A percentile compares a stretch with the other conserved stretches of the same genome.
phyloP scores from a whole-genome alignment of 768 basidiomycete species.

The Tremella fuciformis region DNA sequence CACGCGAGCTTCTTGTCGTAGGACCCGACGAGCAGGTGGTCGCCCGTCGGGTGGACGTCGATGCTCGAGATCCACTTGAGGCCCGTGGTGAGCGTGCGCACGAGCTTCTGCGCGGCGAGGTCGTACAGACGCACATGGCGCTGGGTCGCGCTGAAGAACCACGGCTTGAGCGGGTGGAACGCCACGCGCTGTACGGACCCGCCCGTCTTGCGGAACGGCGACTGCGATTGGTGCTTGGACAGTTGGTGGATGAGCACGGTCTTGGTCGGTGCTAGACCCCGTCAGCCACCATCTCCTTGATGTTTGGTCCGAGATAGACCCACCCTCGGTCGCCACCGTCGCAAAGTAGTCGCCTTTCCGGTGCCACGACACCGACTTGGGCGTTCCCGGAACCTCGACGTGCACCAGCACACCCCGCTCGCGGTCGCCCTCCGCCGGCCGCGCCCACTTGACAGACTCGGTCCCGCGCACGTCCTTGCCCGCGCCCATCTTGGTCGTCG shows the following conservation, averaged over 20 bases:
- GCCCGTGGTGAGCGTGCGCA: constrained; percentile 92
- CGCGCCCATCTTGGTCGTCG: constrained; percentile 42
- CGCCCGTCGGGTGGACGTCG: constrained; percentile 82
- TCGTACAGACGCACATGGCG: constrained; percentile 95
- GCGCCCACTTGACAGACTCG: constrained; percentile 53
- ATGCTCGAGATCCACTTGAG: constrained; percentile 96
- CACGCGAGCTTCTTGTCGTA: constrained; percentile 97
- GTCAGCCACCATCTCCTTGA: constrained; percentile 35
- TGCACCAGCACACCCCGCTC: constrained; percentile 54
- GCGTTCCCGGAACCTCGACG: constrained; percentile 55
- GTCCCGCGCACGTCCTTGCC: constrained; percentile 41
- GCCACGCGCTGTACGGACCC: constrained; percentile 83
- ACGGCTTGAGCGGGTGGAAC: constrained; percentile 90
- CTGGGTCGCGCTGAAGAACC: constrained; percentile 98
- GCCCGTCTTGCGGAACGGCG: constrained; percentile 93
- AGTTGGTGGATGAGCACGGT: constrained; percentile 95
- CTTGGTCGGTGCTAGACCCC: constrained; percentile 67
- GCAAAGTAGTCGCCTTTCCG: constrained; percentile 91
- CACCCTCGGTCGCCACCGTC: constrained; percentile 70
- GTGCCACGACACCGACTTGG: constrained; percentile 87
- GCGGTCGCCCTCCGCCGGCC: constrained; percentile 51
- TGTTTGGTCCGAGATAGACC: constrained; percentile 52
- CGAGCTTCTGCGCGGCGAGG: constrained; percentile 82
- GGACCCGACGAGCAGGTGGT: constrained; percentile 94
- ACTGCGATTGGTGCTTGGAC: constrained; percentile 89